Evolutionary conservation across 139 green algal genomes (phyloP).

Genomic region (Picochlorum sp.): DNA sequence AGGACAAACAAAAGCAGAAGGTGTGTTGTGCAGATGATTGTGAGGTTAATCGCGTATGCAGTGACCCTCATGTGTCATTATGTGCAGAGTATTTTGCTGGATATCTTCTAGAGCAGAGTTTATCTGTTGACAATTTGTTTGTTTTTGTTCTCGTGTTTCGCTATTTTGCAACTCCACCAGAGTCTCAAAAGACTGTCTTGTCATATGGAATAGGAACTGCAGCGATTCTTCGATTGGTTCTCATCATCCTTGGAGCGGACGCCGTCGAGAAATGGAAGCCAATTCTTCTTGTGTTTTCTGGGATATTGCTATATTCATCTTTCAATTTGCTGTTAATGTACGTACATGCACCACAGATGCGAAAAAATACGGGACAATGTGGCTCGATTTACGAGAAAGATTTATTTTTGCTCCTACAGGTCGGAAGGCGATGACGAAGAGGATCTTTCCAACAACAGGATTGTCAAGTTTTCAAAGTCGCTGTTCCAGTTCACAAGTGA

Average conservation of each 20-base stretch:
- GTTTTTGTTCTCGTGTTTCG: constrained; percentile 97
- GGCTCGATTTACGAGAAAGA: not conserved
- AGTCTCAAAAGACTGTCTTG: constrained; percentile 77
- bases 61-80: not conserved
- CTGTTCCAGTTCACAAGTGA: constrained; percentile 40
- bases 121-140: constrained; percentile 97
- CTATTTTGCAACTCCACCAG: constrained; percentile 71
- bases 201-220: constrained; percentile 83
- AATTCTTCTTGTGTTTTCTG: constrained; percentile 85
- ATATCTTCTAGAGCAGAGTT: constrained; percentile 92
- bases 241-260: constrained; percentile 76
- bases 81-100: constrained; percentile 80
- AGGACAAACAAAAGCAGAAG: constrained; percentile 17
- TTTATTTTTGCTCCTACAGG: not conserved
- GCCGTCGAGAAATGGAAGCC: constrained; percentile 78
- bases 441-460: constrained; percentile 61
- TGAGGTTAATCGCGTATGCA: not conserved
- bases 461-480: constrained; percentile 67
- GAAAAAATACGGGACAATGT: not conserved
- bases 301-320: constrained; percentile 77
- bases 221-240: constrained; percentile 72
- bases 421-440: constrained; percentile 65
- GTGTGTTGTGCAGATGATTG: constrained; percentile 5
- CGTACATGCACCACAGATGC: not conserved
- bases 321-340: constrained; percentile 49